Evolutionary conservation across 331 rosid genomes (phyloP), one percentile per base, ranked within the genome.

Genomic region (Cucumis variabilis): DNA sequence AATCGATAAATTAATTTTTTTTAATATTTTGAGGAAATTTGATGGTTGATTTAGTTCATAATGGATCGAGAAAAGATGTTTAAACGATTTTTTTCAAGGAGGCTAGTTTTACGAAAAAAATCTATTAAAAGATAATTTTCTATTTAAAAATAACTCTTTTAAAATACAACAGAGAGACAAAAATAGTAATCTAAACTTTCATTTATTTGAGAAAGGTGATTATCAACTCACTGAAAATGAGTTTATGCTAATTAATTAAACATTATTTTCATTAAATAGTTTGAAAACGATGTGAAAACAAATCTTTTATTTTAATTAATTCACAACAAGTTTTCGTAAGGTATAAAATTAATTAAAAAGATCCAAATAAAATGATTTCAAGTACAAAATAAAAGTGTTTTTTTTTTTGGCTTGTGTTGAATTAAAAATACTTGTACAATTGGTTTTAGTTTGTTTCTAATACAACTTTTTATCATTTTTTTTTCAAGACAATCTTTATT

Each of bases 181-280:
- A 53, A 53, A 53, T 53, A 14, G 6, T 53, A 53, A 13, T 53
- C 13, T 53, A 53, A 53, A 4, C 15, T 14, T 5, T 13, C 19
- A 53, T 3, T 13, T 48, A 48, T 48, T 10, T 10, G 0, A 11
- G 3, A 48, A 48, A 48, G 53, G 14, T 9, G 53, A 14, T 25
- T 68, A 68, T 25, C 74, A 68, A 13, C 20, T 13, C 24, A 33
- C 24, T 16, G 9, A 70, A 70, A 70, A 70, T 10, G 13, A 27
- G 65, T 17, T 70, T 70, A 70, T 70, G 23, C n/a, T 63, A 21
- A 63, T 63, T 63, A 70, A 70, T 63, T 63, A 70, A 70, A 70
- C 46, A 9, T 33, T 17, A 6, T 71, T 30, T 70, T 16, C 46
- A 70, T 6, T 70, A 70, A 70, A 14, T 70, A 70, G 7, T 70